Evolutionary conservation across 176 grass and related monocot species (phyloP).

Genomic region (Rhynchospora pubera): DNA sequence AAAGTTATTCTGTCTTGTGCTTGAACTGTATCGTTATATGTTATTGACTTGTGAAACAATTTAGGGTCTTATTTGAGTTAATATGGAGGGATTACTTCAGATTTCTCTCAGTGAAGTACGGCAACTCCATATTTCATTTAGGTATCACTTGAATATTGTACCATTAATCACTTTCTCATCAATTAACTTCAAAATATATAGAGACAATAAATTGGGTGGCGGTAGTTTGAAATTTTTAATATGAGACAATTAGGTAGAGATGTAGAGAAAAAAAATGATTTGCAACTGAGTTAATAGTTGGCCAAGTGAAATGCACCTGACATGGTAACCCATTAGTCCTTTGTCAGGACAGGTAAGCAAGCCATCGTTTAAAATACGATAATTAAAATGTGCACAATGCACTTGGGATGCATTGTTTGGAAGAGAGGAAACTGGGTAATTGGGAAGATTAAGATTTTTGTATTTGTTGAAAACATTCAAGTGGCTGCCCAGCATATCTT

Average conservation of each 20-base stretch:
- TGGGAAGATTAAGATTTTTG: neutral
- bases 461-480: no score
- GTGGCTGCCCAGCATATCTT: no score
- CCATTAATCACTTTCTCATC: neutral
- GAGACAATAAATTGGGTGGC: neutral
- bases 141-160: conserved; percentile 33
- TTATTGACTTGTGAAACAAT: conserved; percentile 6
- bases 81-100: conserved; percentile 99
- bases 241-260: neutral
- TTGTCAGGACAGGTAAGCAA: neutral
- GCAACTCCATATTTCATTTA: conserved; percentile 83
- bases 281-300: neutral
- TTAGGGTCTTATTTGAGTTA: conserved; percentile 95
- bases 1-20: neutral
- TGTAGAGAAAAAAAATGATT: neutral
- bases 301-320: neutral
- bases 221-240: neutral
- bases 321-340: neutral
- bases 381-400: neutral
- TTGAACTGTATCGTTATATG: conserved; percentile 4
- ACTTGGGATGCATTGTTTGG: neutral
- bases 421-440: neutral
- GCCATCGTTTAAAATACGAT: neutral
- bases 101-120: conserved; percentile 83
- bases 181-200: neutral